Evolutionary conservation across 768 basidiomycete genomes (phyloP), one percentile per base, ranked within the genome.

Genomic region (Bullera alba): DNA sequence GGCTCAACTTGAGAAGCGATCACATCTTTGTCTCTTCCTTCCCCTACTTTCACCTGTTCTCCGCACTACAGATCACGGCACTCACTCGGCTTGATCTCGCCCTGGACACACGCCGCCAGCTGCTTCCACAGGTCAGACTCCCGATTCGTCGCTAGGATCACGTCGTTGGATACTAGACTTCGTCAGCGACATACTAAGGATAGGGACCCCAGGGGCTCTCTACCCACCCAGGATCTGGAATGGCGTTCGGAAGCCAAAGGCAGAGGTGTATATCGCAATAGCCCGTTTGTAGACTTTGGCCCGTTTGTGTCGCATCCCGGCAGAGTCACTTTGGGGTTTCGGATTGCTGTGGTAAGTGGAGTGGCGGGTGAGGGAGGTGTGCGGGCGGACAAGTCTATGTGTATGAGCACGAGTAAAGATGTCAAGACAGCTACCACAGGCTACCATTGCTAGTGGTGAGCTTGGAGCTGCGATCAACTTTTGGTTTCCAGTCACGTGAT

Each of bases 241-340:
- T 0, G 95, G 93, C 63, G 90, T 83, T 38, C 90, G 77, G 72
- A 96, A 97, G 5, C 86, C 86, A 72, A 96, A 96, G 2, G 83
- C 79, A 71, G 85, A 79, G 54, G 79, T 80, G 70, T 96, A 96
- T 42, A 92, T 75, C 15, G 82, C 79, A 92, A 99, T 97, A 46
- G 93, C 85, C 69, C 90, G 90, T 58, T 85, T 81, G 74, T 96
- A 96, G 0, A 84, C 81, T 74, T 99, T 99, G 23, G 91, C 89
- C 69, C 95, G 80, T 75, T 88, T 95, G 75, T 95, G 89, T 48
- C 91, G 79, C 95, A 99, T 99, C 23, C 44, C 65, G 45, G 37
- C n/a, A n/a, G n/a, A n/a, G n/a, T n/a, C n/a, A n/a, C n/a, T n/a
- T n/a, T n/a, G n/a, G n/a, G n/a, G n/a, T n/a, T n/a, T n/a, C n/a